Base-by-base conservation (phyloP, 1,139 yeast species). In the Hansenula lynferdii region DNA sequence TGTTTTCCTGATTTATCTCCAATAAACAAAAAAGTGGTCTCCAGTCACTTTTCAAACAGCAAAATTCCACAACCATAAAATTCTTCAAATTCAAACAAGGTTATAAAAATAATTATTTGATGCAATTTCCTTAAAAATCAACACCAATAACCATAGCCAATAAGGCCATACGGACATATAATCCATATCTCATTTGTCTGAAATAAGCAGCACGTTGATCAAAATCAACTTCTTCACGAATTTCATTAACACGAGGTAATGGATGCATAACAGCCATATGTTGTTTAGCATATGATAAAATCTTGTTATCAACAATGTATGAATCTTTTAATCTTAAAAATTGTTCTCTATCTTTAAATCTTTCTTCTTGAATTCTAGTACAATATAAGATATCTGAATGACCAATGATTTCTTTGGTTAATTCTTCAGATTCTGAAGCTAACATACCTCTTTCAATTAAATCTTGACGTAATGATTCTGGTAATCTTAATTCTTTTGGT, bases 261-360 rank as follows among this genome's bases (percentile, higher is more conserved):
- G 99, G 99, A 64, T 94, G 99, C 95, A 94, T 84, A 48, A 94
- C 85, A 65, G 96, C 89, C 98, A 92, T 92, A 68, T 92, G 97
- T 65, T 87, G 89, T 71, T 94, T 94, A 54, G 98, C 97, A 62
- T 84, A 80, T 37, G 89, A 75, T 61, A 94, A 75, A 49, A 92
- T 85, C 68, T 77, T 82, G 77, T 92, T 90, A 69, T 92, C 96
- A 49, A 94, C 95, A 58, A 87, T 76, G 66, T 89, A 94, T 23
- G 86, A 75, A 62, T 92, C 95, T 76, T 89, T 92, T 63, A 92
- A 78, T 59, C 92, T 76, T 61, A 84, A 82, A 69, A 87, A 94
- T 62, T 87, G 85, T 36, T 70, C 80, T 55, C 66, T 70, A 61
- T 82, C 81, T 40, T 72, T 69, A 62, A 94, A 94, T 67, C 99